Conservation (phyloP, 2,329 filamentous ascomycete species). For the Ceratocystis cacaofunesta region DNA sequence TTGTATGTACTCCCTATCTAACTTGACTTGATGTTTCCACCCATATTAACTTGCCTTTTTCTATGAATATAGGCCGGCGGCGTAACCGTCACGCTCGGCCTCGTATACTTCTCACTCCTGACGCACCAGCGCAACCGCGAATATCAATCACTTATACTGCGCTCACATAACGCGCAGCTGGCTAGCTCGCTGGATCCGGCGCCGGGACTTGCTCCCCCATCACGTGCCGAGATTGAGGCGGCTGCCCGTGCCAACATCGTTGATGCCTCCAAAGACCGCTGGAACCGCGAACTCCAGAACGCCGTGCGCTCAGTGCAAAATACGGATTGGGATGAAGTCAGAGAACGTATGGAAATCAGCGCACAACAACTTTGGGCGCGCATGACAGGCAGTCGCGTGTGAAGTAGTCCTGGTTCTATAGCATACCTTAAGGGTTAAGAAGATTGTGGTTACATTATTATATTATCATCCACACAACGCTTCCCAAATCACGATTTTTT, state of each 20-base stretch:
- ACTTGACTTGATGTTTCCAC: neutral
- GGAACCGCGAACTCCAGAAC: constrained; percentile 59
- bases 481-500: too few relatives aligned
- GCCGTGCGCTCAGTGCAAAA: constrained; percentile 51
- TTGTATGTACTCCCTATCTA: constrained; percentile 38
- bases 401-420: too few relatives aligned
- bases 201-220: constrained; percentile 33
- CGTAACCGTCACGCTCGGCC: constrained; percentile 56
- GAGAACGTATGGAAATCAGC: constrained; percentile 40
- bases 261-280: constrained; percentile 58
- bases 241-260: constrained; percentile 40
- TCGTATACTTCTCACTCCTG: constrained; percentile 57
- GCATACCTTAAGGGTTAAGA: neutral
- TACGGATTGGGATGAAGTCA: constrained; percentile 49
- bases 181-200: constrained; percentile 37
- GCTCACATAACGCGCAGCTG: constrained; percentile 41
- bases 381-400: neutral
- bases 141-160: constrained; percentile 40
- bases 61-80: constrained; percentile 46
- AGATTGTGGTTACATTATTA: neutral
- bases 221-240: constrained; percentile 35
- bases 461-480: neutral
- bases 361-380: constrained; percentile 7
- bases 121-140: constrained; percentile 55
- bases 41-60: neutral